Conservation (phyloP, 1,284 basidiomycete species). For the Trichosporon sp. region DNA sequence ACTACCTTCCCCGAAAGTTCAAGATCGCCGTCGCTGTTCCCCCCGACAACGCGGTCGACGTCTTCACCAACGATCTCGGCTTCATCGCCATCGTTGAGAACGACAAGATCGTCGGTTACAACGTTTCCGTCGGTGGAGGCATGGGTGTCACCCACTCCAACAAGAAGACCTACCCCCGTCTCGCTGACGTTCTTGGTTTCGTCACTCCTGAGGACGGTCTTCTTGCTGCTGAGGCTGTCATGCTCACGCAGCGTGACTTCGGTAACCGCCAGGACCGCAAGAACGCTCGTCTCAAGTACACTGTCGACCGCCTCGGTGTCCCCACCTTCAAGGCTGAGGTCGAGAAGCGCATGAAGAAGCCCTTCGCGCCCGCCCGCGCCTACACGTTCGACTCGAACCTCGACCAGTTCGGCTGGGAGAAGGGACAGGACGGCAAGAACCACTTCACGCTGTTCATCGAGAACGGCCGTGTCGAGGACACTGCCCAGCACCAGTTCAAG, state of each 20-base stretch:
- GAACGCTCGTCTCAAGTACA: conserved; percentile 95
- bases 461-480: conserved; percentile 94
- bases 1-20: conserved; percentile 97
- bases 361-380: conserved; percentile 65
- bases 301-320: conserved; percentile 89
- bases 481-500: conserved; percentile 86
- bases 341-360: conserved; percentile 80
- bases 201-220: conserved; percentile 82
- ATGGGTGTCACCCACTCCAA: conserved; percentile 99
- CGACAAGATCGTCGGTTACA: conserved; percentile 77
- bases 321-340: conserved; percentile 82
- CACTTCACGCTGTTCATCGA: conserved; percentile 96
- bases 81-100: conserved; percentile 86
- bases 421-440: conserved; percentile 79
- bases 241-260: conserved; percentile 91
- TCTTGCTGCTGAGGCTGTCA: conserved; percentile 83
- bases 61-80: conserved; percentile 93
- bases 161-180: conserved; percentile 96
- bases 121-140: conserved; percentile 85
- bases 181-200: conserved; percentile 86
- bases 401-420: conserved; percentile 90
- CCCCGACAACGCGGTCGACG: conserved; percentile 92
- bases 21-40: conserved; percentile 97
- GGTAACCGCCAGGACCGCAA: conserved; percentile 77
- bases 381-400: conserved; percentile 86